Evolutionary conservation across 805 yeast genomes (phyloP), one percentile per base, ranked within the genome.

Genomic region (Candida ortonii): DNA sequence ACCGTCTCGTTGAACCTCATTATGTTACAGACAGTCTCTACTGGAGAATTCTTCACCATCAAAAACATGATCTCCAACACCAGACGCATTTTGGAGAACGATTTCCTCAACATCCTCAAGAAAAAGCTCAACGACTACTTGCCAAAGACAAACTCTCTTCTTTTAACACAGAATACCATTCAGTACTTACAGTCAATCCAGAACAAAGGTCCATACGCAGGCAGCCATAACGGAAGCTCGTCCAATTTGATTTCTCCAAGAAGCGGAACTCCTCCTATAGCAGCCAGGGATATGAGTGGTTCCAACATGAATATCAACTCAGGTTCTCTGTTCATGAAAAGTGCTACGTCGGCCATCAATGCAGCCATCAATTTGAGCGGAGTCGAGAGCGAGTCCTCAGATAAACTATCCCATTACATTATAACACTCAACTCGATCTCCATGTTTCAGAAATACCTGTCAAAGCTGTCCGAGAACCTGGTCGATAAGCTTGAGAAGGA

Each of bases 401-500:
- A 69, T 4, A 70, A 74, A 38, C 56, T 84, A 11, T 69, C 76
- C 20, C 74, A 73, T 11, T 88, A 77, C 52, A 61, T 87, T 25
- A 63, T 84, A 1, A 74, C 81, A 39, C 63, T 88, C 39, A 89
- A 90, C 58, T 80, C 94, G 2, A 65, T 88, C 4, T 76, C 81
- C 8, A 61, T 80, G 26, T 78, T 84, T 16, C 69, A 73, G 15
- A 68, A 64, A 6, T 84, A 85, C 50, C 65, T 84, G 21, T 55
- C 61, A 9, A 76, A 73, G 38, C 59, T 85, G 23, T 46, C 78
- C 7, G 61, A 56, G n/a, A 71, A 73, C 29, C 43, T 74, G 23
- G 52, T 53, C 12, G 38, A 39, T 6, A 52, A 46, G 22, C 32
- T 57, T 16, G 48, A 42, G 6, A 34, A 36, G 10, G 61, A 58